These are phyloP conservation scores for Kwoniella sp. DNA, from an alignment of 768 basidiomycete genomes.

Conservation along the genomic window DNA sequence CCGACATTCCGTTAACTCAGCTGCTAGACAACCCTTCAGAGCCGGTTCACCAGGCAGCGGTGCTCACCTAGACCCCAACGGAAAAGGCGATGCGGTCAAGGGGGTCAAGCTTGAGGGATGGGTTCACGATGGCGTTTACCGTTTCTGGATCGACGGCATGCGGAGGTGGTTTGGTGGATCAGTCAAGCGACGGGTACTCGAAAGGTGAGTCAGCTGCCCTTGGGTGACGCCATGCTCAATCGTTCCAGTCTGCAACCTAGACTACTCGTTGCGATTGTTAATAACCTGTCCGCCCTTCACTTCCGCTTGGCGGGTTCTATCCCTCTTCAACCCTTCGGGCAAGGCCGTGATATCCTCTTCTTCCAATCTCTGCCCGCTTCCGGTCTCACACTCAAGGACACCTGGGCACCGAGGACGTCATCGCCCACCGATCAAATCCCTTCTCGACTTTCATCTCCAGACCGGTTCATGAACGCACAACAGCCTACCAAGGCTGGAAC, in stretches of 20 bases:
- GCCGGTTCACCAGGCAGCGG: too few species aligned
- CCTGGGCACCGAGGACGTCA: conserved; percentile 2
- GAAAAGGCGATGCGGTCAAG: conserved; percentile 18
- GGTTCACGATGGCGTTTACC: conserved; percentile 39
- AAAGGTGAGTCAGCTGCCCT: conserved; percentile 6
- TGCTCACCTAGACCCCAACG: too few species aligned
- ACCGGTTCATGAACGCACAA: too few species aligned
- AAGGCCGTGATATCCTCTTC: conserved; percentile 36
- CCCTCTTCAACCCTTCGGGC: conserved; percentile 28
- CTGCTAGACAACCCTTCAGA: too few species aligned
- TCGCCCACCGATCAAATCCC: background rate
- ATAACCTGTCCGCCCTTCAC: conserved; percentile 26
- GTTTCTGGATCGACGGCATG: conserved; percentile 41
- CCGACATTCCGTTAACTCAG: too few species aligned
- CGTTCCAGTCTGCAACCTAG: conserved; percentile 27
- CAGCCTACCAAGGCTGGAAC: too few species aligned
- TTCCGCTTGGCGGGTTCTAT: conserved; percentile 31
- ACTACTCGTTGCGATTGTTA: conserved; percentile 26
- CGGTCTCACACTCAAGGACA: conserved; percentile 26
- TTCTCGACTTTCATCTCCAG: background rate
- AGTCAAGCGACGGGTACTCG: conserved; percentile 20
- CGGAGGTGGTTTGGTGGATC: conserved; percentile 30
- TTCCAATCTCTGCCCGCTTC: conserved; percentile 34
- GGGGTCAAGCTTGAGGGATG: conserved; percentile 40
- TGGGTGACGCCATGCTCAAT: background rate